phyloP scores from a whole-genome alignment of 768 basidiomycete species.

The Bullera alba region DNA sequence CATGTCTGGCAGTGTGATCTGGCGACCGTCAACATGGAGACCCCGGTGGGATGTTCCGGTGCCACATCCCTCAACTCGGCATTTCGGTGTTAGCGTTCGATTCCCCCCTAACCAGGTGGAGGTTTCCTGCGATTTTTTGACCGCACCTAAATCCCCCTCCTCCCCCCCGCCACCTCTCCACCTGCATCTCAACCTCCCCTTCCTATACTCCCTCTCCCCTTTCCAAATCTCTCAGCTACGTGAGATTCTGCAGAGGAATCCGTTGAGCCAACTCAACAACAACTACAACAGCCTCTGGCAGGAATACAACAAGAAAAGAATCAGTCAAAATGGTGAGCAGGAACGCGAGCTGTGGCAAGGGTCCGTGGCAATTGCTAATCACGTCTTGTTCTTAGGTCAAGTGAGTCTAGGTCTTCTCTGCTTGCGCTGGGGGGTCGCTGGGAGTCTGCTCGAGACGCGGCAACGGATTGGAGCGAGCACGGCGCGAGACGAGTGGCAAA shows the following conservation, averaged over 20 bases:
- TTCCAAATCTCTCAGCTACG: background rate
- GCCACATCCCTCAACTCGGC: too few species aligned
- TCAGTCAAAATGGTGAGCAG: constrained; percentile 35
- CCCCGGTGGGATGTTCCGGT: too few species aligned
- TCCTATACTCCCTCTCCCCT: background rate
- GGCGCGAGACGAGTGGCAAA: too few species aligned
- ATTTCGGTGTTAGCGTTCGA: too few species aligned
- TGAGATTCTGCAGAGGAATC: background rate
- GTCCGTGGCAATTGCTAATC: constrained; percentile 21
- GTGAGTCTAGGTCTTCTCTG: constrained; percentile 15
- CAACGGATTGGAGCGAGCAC: too few species aligned
- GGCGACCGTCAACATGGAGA: background rate
- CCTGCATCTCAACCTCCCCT: background rate
- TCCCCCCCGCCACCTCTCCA: background rate
- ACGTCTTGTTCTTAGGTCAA: constrained; percentile 32
- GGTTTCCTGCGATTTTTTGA: too few species aligned
- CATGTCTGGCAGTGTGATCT: too few species aligned
- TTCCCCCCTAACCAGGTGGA: too few species aligned
- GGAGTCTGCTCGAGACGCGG: too few species aligned
- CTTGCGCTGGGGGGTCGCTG: background rate
- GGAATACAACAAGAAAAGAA: constrained; percentile 12
- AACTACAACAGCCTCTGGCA: constrained; percentile 12
- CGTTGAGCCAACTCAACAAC: background rate
- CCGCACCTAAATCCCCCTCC: background rate
- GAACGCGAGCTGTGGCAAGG: background rate